Percentiles rank a stretch among this genome's conserved stretches.
Evolutionary conservation across 345 rosid genomes (phyloP).

Genomic region (Melaleuca alternifolia): DNA sequence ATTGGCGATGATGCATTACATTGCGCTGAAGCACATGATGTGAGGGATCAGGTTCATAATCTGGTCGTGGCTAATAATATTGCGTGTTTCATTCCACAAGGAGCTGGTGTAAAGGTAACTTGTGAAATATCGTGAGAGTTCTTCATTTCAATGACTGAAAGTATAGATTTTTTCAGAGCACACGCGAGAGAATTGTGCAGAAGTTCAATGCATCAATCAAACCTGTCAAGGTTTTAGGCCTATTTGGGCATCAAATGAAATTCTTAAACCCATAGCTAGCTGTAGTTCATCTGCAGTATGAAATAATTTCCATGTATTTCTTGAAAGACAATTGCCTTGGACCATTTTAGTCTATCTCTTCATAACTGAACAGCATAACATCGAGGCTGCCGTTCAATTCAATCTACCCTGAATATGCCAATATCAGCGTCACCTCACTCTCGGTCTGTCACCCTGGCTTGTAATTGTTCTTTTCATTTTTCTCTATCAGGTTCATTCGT

Average conservation of each 20-base stretch:
- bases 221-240: neutral
- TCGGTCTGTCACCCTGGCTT: accelerated
- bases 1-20: constrained; percentile 21
- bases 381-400: neutral
- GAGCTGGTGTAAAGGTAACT: constrained; percentile 61
- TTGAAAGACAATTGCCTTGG: neutral
- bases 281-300: neutral
- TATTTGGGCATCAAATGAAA: neutral
- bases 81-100: constrained; percentile 59
- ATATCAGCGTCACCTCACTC: neutral
- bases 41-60: constrained; percentile 56
- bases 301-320: neutral
- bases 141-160: neutral
- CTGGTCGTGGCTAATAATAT: constrained; percentile 35
- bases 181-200: neutral
- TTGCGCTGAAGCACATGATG: constrained; percentile 47
- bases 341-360: neutral
- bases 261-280: neutral
- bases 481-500: constrained; percentile 37
- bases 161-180: neutral
- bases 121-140: neutral
- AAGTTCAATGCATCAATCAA: neutral
- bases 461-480: neutral
- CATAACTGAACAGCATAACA: neutral
- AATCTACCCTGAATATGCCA: neutral